Evolutionary conservation across 1,139 yeast genomes (phyloP).

Genomic region (Petasospora rhodanensis): DNA sequence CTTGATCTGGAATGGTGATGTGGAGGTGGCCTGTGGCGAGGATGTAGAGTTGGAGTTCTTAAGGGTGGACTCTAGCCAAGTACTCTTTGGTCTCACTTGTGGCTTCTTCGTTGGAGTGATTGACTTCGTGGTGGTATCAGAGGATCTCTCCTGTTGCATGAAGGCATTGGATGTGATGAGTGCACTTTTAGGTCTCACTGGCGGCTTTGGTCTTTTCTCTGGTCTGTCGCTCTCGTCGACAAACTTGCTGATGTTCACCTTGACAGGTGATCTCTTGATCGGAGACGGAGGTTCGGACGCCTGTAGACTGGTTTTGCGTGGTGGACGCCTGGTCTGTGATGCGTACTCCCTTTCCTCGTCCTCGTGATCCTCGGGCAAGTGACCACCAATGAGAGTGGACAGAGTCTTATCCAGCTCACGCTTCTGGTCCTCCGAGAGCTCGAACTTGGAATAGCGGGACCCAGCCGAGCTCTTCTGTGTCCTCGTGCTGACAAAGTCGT

Average conservation of each 20-base stretch:
- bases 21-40: slow-evolving; percentile 4
- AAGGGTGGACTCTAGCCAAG: slow-evolving; percentile 10
- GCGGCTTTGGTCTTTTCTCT: slow-evolving; percentile 5
- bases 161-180: slow-evolving; percentile 3
- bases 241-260: slow-evolving; percentile 10
- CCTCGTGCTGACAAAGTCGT: slow-evolving; percentile 16
- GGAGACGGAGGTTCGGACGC: slow-evolving; percentile 9
- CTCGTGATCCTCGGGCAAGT: neutral
- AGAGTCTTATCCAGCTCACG: slow-evolving; percentile 18
- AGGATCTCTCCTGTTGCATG: no score
- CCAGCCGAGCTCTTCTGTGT: slow-evolving; percentile 1
- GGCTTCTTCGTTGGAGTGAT: slow-evolving; percentile 5
- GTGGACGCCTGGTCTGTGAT: no score
- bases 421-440: slow-evolving; percentile 19
- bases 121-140: no score
- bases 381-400: slow-evolving; percentile 14
- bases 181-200: slow-evolving; percentile 11
- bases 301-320: no score
- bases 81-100: slow-evolving; percentile 6
- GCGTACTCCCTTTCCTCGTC: no score
- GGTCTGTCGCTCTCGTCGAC: slow-evolving; percentile 6
- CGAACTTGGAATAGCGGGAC: slow-evolving; percentile 19
- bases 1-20: neutral
- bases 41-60: slow-evolving; percentile 1
- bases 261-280: slow-evolving; percentile 15